Evolutionary conservation across 306 rosid genomes (phyloP).

Genomic region (Fragaria ananassa): DNA sequence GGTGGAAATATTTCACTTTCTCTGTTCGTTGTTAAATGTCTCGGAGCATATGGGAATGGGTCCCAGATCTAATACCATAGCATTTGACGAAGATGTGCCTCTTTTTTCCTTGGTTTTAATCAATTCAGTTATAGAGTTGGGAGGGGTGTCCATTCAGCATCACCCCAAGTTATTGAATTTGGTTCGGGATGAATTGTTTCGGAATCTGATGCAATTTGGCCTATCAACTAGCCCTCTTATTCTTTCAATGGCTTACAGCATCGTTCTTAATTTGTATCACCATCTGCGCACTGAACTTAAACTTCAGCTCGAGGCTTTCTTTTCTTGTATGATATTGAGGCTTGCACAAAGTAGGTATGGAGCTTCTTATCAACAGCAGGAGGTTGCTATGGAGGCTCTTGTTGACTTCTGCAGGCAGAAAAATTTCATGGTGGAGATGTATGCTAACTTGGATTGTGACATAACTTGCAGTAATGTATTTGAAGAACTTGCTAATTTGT

Average conservation of each 20-base stretch:
- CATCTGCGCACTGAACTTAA: conserved; percentile 76
- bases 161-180: conserved; percentile 77
- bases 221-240: conserved; percentile 75
- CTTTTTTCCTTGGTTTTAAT: conserved; percentile 86
- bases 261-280: conserved; percentile 74
- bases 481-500: conserved; percentile 83
- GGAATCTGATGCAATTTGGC: conserved; percentile 83
- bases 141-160: conserved; percentile 74
- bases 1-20: conserved; percentile 91
- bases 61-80: conserved; percentile 68
- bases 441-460: conserved; percentile 90
- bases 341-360: conserved; percentile 85
- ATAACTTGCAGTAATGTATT: conserved; percentile 93
- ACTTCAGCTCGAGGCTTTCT: conserved; percentile 83
- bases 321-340: conserved; percentile 85
- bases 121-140: conserved; percentile 86
- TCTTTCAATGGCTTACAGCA: conserved; percentile 79
- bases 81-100: conserved; percentile 94
- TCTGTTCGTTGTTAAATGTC: conserved; percentile 81
- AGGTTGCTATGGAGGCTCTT: conserved; percentile 91
- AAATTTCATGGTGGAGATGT: conserved; percentile 86
- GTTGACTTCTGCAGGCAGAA: conserved; percentile 93
- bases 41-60: conserved; percentile 69
- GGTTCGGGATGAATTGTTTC: conserved; percentile 84
- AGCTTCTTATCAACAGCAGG: conserved; percentile 90